A percentile compares a stretch with the other conserved stretches of the same genome.
These are phyloP conservation scores for Entomortierella beljakovae DNA, from an alignment of 192 early-diverging fungal genomes.

Conservation along the genomic window DNA sequence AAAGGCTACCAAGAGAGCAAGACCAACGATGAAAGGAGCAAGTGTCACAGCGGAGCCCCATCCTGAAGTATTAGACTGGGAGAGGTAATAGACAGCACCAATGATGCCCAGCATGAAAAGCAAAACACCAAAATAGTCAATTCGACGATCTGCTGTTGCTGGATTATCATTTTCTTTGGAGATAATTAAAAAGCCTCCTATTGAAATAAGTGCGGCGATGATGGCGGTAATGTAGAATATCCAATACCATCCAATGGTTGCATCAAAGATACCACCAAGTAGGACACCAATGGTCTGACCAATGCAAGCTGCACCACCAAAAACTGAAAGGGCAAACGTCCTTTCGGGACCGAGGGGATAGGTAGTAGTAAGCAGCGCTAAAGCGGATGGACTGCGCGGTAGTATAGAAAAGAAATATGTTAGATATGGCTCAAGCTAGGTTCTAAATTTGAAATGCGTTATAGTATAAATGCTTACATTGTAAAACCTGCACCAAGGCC, in stretches of 20 bases:
- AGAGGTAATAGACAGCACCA: constrained; percentile 45
- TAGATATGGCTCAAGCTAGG: not conserved
- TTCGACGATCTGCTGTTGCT: constrained; percentile 23
- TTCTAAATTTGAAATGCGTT: not conserved
- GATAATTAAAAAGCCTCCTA: constrained; percentile 45
- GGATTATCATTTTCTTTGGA: constrained; percentile 19
- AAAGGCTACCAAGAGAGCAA: constrained; percentile 50
- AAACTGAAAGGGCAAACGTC: constrained; percentile 41
- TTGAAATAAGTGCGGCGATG: constrained; percentile 21
- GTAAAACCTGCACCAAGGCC: constrained; percentile 54
- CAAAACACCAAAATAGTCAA: constrained; percentile 26
- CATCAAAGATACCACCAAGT: constrained; percentile 51
- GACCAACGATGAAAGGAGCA: constrained; percentile 43
- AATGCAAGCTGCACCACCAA: constrained; percentile 38
- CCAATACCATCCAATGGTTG: constrained; percentile 56
- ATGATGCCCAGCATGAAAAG: constrained; percentile 48
- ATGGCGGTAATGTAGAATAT: constrained; percentile 56
- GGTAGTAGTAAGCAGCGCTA: constrained; percentile 42
- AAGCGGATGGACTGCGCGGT: constrained; percentile 24
- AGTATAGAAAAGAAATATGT: not conserved
- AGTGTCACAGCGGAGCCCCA: constrained; percentile 43
- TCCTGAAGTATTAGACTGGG: constrained; percentile 37
- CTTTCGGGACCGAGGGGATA: constrained; percentile 44
- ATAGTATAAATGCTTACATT: constrained; percentile 17
- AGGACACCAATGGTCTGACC: constrained; percentile 48